phyloP scores from a whole-genome alignment of 805 yeast genomes.

The Teunomyces panamensis region DNA sequence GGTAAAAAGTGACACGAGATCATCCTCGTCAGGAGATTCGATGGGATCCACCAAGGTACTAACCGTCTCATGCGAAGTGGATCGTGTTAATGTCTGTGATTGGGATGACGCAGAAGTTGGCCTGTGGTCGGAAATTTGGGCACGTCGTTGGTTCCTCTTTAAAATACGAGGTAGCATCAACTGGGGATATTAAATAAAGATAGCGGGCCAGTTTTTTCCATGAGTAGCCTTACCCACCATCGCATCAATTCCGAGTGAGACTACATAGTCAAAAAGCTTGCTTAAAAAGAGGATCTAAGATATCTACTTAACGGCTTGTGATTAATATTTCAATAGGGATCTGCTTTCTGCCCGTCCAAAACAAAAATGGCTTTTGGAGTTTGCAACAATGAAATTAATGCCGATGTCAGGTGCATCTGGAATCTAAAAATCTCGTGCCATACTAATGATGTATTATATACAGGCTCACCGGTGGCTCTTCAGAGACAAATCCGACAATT shows the following conservation, averaged over 20 bases:
- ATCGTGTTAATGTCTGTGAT: neutral
- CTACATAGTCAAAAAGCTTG: neutral
- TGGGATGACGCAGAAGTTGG: neutral
- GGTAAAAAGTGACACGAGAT: constrained; percentile 7
- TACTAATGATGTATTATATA: too few relatives aligned
- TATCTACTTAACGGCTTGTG: too few relatives aligned
- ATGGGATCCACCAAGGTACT: neutral
- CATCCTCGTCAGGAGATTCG: neutral
- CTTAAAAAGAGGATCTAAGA: too few relatives aligned
- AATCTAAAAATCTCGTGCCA: too few relatives aligned
- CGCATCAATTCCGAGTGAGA: neutral
- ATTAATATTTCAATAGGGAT: too few relatives aligned
- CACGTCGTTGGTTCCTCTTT: neutral
- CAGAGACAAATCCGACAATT: too few relatives aligned
- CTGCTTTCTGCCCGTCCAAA: too few relatives aligned
- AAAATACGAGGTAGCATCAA: constrained; percentile 1
- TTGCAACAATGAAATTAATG: too few relatives aligned
- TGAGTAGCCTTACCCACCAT: neutral
- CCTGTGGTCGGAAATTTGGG: neutral
- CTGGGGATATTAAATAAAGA: neutral
- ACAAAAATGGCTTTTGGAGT: too few relatives aligned
- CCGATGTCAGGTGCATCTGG: too few relatives aligned
- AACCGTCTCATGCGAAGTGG: neutral
- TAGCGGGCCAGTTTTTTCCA: neutral
- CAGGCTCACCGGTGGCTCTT: too few relatives aligned